Evolutionary conservation across 495 filamentous ascomycete genomes (phyloP).

Genomic region (Staphylotrichum longicolle): DNA sequence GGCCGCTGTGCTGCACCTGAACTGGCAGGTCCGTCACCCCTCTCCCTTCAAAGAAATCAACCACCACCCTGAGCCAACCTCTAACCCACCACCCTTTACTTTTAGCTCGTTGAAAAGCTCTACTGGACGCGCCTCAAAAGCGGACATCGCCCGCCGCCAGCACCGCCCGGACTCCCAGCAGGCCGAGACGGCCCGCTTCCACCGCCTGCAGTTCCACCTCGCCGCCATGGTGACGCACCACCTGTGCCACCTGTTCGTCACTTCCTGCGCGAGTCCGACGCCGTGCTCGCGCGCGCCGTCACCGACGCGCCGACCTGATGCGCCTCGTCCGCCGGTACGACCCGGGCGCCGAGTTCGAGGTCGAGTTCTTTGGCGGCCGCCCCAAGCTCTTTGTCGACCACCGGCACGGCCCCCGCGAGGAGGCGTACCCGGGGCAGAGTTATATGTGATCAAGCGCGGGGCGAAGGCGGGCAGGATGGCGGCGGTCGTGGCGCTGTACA

Average conservation of each 20-base stretch:
- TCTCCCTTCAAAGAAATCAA: neutral
- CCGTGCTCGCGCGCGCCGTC: slow-evolving; percentile 9
- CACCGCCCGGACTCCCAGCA: slow-evolving; percentile 11
- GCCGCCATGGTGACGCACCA: slow-evolving; percentile 27
- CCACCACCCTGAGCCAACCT: neutral
- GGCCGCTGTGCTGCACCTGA: slow-evolving; percentile 24
- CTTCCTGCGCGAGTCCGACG: slow-evolving; percentile 18
- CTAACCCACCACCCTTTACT: neutral
- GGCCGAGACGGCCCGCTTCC: slow-evolving; percentile 14
- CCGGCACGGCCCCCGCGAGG: slow-evolving; percentile 6
- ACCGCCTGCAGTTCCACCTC: slow-evolving; percentile 27
- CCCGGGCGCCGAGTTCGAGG: slow-evolving; percentile 26
- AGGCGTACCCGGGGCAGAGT: slow-evolving; percentile 18
- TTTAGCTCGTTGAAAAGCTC: slow-evolving; percentile 24
- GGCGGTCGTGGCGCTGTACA: slow-evolving; percentile 15
- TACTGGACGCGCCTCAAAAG: slow-evolving; percentile 27
- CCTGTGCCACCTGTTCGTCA: slow-evolving; percentile 27
- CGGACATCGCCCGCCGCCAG: slow-evolving; percentile 20
- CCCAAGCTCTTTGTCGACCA: slow-evolving; percentile 26
- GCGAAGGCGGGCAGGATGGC: slow-evolving; percentile 19
- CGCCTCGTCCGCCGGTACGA: slow-evolving; percentile 25
- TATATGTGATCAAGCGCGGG: slow-evolving; percentile 26
- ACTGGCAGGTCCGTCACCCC: slow-evolving; percentile 15
- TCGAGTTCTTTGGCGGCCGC: slow-evolving; percentile 28
- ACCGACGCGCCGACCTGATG: slow-evolving; percentile 22